A percentile compares a stretch with the other conserved stretches of the same genome.
Conservation (phyloP, 176 grass and related monocot species). For the Luzula sylvatica region DNA sequence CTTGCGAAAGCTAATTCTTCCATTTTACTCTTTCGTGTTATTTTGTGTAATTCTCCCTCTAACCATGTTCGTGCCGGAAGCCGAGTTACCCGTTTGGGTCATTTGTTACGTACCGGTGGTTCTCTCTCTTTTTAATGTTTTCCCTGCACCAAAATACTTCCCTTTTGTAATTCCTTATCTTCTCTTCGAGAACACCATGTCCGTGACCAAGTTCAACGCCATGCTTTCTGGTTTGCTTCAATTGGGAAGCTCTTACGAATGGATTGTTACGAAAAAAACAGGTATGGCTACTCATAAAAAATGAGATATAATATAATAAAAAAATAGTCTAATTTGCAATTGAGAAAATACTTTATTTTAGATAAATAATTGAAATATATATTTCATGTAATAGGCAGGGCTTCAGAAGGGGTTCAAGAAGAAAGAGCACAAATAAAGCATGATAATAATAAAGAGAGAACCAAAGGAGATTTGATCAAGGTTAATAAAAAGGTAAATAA, state of each 20-base stretch:
- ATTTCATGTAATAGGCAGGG: conserved; percentile 1
- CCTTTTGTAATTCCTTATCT: conserved; percentile 82
- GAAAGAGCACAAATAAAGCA: conserved; percentile 25
- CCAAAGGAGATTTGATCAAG: conserved; percentile 14
- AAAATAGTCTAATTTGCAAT: no score
- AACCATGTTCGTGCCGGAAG: conserved; percentile 85
- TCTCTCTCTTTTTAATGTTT: conserved; percentile 74
- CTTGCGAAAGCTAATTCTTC: conserved; percentile 70
- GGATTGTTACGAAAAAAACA: conserved; percentile 91
- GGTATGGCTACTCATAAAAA: conserved; percentile 26
- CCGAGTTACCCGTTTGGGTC: conserved; percentile 67
- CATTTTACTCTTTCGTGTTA: conserved; percentile 80
- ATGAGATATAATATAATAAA: no score
- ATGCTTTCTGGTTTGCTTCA: conserved; percentile 87
- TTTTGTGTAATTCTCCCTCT: conserved; percentile 80
- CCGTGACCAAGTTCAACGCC: conserved; percentile 87
- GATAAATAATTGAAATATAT: no score
- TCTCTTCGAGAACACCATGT: conserved; percentile 88
- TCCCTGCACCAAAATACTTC: conserved; percentile 63
- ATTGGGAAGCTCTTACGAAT: conserved; percentile 74
- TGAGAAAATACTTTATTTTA: no score
- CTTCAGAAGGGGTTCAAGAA: conserved; percentile 32
- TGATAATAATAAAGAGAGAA: conserved; percentile 1
- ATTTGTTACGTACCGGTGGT: conserved; percentile 79
- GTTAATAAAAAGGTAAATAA: conserved; percentile 54